Base-by-base conservation (phyloP, 768 basidiomycete genomes). In the Suillus luteus region DNA sequence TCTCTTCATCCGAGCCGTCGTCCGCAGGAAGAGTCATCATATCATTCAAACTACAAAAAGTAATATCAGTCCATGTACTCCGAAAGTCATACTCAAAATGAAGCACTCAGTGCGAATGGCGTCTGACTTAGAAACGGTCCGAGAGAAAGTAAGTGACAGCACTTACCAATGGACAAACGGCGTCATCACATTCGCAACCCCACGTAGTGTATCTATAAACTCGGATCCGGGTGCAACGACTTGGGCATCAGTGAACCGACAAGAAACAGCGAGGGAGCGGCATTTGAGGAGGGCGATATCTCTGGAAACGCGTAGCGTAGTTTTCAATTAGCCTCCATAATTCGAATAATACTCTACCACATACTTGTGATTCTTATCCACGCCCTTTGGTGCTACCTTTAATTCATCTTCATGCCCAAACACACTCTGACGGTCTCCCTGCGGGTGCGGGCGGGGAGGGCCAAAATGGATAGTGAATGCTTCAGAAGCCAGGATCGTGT, bases 231-330 rank as follows among this genome's bases (percentile, higher is more conserved):
- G 80, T 3, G 77, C 73, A 1, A 93, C 76, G 3, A 93, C 93
- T 69, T 95, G 85, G 22, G 82, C 80, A 71, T 96, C 94, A 1
- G 79, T 79, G 74, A 95, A 95, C 57, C 91, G 91, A 66, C 15
- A 58, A 65, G 55, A 37, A 43, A 62, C 44, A 5, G 7, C 37
- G 3, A 33, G 38, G 0, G 88, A 87, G 31, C 94, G 86, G 65
- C 92, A 89, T 75, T 92, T 93, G 65, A 99, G 78, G 58, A 99
- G 77, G 73, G 96, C 96, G 67, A 99, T 98, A 72, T 98, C 52
- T 54, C 52, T 54, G 12, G 11, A n/a, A 54, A n/a, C 3, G 33
- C 19, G 2, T 54, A 35, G 11, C 33, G 33, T 19, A 35, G 11
- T 52, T 3, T 17, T 6, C 17, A 1, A 52, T 54, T 54, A 54